Percentiles rank a stretch among this genome's conserved stretches.
Evolutionary conservation across 805 yeast species (phyloP).

Genomic region (Yarrowia keelungensis): DNA sequence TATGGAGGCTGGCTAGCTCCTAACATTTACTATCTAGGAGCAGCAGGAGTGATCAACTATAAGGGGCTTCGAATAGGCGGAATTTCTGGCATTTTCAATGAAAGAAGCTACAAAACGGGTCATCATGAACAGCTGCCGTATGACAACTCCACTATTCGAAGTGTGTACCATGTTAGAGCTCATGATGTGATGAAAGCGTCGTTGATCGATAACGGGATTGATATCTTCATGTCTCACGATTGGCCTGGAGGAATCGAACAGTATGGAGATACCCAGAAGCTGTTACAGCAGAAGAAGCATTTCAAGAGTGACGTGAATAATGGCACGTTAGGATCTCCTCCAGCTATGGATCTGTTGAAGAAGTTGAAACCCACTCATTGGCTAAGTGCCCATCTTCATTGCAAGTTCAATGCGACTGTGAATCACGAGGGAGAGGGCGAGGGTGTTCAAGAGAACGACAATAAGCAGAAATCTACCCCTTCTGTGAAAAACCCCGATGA

Average conservation of each 20-base stretch:
- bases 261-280: conserved; percentile 61
- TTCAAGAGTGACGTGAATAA: conserved; percentile 67
- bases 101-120: conserved; percentile 55
- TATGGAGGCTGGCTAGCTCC: conserved; percentile 95
- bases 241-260: conserved; percentile 88
- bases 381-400: conserved; percentile 92
- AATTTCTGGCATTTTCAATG: conserved; percentile 80
- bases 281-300: conserved; percentile 68
- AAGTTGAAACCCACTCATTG: conserved; percentile 70
- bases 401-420: conserved; percentile 66
- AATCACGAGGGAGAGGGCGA: neutral
- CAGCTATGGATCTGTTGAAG: conserved; percentile 62
- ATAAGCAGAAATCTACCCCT: neutral
- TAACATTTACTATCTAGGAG: conserved; percentile 84
- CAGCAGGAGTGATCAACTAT: conserved; percentile 73
- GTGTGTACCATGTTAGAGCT: conserved; percentile 77
- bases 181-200: conserved; percentile 63
- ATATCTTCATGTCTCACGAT: conserved; percentile 81
- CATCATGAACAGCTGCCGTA: conserved; percentile 60
- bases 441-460: neutral
- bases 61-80: conserved; percentile 82
- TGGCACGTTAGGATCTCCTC: conserved; percentile 74
- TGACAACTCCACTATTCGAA: conserved; percentile 55
- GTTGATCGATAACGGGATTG: conserved; percentile 52
- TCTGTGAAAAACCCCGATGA: conserved; percentile 43